phyloP scores from a whole-genome alignment of 106 monocot species.

The Dendrobium officinale region DNA sequence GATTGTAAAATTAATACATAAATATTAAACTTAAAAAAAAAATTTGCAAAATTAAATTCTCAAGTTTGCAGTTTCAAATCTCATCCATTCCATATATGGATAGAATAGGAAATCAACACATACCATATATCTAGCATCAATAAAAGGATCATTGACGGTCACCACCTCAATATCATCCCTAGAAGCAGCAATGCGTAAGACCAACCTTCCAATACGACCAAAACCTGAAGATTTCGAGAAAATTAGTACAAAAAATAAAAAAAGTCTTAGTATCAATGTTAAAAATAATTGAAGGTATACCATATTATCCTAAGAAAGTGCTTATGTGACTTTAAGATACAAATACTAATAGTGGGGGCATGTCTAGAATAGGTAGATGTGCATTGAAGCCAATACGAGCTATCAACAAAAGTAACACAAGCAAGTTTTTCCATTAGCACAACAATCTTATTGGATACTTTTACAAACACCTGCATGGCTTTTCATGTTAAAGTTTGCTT shows the following conservation, averaged over 20 bases:
- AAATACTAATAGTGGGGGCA: background rate
- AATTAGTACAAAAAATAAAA: background rate
- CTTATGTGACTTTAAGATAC: background rate
- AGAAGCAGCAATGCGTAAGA: constrained; percentile 71
- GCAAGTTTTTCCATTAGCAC: background rate
- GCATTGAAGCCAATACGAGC: background rate
- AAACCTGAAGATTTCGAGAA: constrained; percentile 41
- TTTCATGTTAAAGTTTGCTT: background rate
- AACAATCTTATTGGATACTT: background rate
- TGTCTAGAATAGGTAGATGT: no score
- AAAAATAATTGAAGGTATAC: background rate
- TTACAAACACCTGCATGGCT: background rate
- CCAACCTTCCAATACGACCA: constrained; percentile 93
- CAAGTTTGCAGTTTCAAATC: no score
- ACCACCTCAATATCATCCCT: constrained; percentile 92
- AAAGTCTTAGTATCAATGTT: background rate
- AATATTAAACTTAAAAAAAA: no score
- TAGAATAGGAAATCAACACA: background rate
- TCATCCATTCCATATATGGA: no score
- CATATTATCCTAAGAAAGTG: background rate
- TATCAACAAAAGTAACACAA: background rate
- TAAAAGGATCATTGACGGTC: constrained; percentile 91
- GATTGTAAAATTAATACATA: no score
- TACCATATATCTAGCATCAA: constrained; percentile 99
- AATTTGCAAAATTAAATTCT: no score